Evolutionary conservation across 257 asterid genomes (phyloP).

Genomic region (Nicotiana sylvestris): DNA sequence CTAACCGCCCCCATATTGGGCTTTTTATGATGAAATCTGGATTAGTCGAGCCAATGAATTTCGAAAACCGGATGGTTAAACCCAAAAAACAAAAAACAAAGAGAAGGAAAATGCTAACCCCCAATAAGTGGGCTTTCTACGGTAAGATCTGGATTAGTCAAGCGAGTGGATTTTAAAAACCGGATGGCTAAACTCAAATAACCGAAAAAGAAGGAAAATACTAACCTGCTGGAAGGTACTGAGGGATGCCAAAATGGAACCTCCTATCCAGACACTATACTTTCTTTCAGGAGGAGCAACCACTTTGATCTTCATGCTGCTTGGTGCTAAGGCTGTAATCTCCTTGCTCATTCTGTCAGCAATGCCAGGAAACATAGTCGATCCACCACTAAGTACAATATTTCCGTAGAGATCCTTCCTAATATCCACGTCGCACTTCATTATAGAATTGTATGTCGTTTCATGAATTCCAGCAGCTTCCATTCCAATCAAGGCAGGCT

Average conservation of each 20-base stretch:
- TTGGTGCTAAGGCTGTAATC: not conserved
- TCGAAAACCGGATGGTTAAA: not conserved
- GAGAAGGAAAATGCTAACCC: not conserved
- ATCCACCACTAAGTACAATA: not conserved
- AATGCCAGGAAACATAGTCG: constrained; percentile 6
- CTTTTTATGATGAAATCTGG: not conserved
- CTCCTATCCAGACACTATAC: constrained; percentile 10
- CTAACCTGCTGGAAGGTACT: constrained; percentile 5
- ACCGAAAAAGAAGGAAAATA: not conserved
- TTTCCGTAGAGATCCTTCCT: not conserved
- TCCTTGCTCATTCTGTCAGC: constrained; percentile 8
- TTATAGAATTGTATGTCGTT: constrained; percentile 14
- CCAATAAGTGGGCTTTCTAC: not conserved
- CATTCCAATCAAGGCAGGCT: constrained; percentile 19
- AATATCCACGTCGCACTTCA: constrained; percentile 15
- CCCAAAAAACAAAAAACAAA: too few species aligned
- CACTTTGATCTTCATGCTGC: constrained; percentile 10
- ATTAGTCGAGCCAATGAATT: not conserved
- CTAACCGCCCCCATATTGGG: accelerated
- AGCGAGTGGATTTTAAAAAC: not conserved
- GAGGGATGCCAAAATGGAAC: constrained; percentile 6
- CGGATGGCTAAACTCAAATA: not conserved
- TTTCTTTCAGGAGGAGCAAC: constrained; percentile 8
- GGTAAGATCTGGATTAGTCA: not conserved
- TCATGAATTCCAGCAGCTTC: constrained; percentile 24